phyloP scores from a whole-genome alignment of 1,284 basidiomycete species.

The Meira miltonrushii region DNA sequence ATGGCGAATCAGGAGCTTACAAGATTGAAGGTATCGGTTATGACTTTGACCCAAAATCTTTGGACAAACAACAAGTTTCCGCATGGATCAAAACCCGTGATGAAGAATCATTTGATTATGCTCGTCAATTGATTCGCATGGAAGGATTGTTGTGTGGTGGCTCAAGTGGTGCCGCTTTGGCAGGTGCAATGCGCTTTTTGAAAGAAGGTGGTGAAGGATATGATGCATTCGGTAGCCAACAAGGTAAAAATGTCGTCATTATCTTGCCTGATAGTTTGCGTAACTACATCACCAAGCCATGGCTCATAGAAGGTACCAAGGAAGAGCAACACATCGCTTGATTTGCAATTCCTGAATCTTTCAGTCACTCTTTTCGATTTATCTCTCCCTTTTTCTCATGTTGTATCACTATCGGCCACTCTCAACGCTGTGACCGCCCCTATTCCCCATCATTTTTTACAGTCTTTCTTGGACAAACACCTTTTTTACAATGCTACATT shows the following conservation, averaged over 20 bases:
- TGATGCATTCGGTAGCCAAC: conserved; percentile 62
- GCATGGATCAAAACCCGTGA: conserved; percentile 82
- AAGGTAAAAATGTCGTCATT: conserved; percentile 79
- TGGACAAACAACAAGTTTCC: conserved; percentile 38
- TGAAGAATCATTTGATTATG: conserved; percentile 71
- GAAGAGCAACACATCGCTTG: conserved; percentile 13
- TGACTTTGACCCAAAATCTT: conserved; percentile 41
- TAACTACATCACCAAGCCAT: conserved; percentile 86
- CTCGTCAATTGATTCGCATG: conserved; percentile 71
- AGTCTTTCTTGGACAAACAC: no score
- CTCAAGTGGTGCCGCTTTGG: conserved; percentile 77
- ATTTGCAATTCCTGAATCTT: background rate
- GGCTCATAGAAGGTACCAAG: conserved; percentile 43
- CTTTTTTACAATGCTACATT: no score
- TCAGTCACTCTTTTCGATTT: background rate
- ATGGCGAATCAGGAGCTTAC: conserved; percentile 64
- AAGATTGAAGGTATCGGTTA: conserved; percentile 85
- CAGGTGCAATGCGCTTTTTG: conserved; percentile 73
- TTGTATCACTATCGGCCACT: background rate
- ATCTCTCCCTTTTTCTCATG: background rate
- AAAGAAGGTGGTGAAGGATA: conserved; percentile 62
- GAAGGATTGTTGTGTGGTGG: conserved; percentile 90
- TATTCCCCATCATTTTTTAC: background rate
- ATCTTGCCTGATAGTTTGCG: conserved; percentile 83
- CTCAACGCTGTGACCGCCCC: conserved; percentile 4